phyloP scores from a whole-genome alignment of 805 yeast genomes.

The Yamadazyma endophytica region DNA sequence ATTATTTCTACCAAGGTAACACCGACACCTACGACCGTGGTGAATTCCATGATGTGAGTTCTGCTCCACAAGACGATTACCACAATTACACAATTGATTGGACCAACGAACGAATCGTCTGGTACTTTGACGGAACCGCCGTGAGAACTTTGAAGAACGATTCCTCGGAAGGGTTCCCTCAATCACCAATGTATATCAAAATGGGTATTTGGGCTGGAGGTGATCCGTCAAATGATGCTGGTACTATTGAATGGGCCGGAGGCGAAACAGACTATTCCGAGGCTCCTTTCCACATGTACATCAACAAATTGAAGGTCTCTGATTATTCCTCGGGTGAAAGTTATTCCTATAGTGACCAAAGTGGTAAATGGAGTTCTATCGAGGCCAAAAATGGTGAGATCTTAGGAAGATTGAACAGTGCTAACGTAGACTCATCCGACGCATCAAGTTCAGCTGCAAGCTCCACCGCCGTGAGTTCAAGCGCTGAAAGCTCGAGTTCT shows the following conservation, averaged over 20 bases:
- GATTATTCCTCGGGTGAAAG: slow-evolving; percentile 63
- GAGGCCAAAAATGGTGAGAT: slow-evolving; percentile 54
- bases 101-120: slow-evolving; percentile 58
- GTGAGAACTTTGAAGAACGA: slow-evolving; percentile 58
- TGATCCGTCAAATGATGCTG: slow-evolving; percentile 55
- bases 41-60: slow-evolving; percentile 51
- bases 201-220: slow-evolving; percentile 82
- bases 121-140: slow-evolving; percentile 66
- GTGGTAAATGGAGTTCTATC: slow-evolving; percentile 59
- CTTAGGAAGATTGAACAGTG: slow-evolving; percentile 50
- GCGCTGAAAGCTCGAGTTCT: slow-evolving; percentile 3
- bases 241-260: slow-evolving; percentile 80
- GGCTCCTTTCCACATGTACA: slow-evolving; percentile 65
- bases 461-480: slow-evolving; percentile 6
- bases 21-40: slow-evolving; percentile 78
- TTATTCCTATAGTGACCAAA: slow-evolving; percentile 49
- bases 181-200: slow-evolving; percentile 71
- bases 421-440: slow-evolving; percentile 17
- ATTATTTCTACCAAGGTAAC: slow-evolving; percentile 76
- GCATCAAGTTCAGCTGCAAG: slow-evolving; percentile 2
- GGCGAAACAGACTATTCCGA: slow-evolving; percentile 59
- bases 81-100: slow-evolving; percentile 84
- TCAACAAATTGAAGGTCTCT: slow-evolving; percentile 51
- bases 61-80: slow-evolving; percentile 50
- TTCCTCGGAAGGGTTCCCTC: slow-evolving; percentile 72